Base-by-base conservation (phyloP, 1,139 yeast genomes). In the Pichia cactophila region DNA sequence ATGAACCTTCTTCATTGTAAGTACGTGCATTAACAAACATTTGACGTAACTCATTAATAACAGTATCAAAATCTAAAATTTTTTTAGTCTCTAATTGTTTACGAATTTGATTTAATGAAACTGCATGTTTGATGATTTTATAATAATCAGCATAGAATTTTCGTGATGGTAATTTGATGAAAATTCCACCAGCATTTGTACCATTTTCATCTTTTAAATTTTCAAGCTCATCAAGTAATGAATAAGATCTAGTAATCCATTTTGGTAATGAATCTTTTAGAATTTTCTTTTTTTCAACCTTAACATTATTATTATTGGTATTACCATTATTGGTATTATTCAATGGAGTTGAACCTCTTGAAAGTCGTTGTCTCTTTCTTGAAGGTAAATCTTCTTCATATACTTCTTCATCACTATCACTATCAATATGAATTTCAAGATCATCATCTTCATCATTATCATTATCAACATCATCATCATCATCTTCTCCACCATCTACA, bases 1-100 rank as follows among this genome's bases (percentile, higher is more conserved):
- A 66, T 1, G 96, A 86, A 0, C 95, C 96, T 63, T 86, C 96
- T 61, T 88, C 94, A 61, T 90, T 90, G 64, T 88, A 90, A n/a
- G 79, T 77, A 54, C 83, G 75, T 1, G 97, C 97, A 66, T 90
- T 90, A 51, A 78, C 74, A 65, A 86, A 86, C 79, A 90, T 86
- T 58, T 82, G 73, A 56, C 83, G 83, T 50, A 87, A 70, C 61
- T 87, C 96, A 55, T 78, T 85, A 49, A 81, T 67, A 52, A 86
- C 77, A 56, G 84, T 90, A 37, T 78, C 73, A 45, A 83, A 66
- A 8, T 70, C 66, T 29, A 71, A 69, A 61, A 87, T 86, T 8
- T 76, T 71, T 48, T 68, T 71, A 33, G 74, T 66, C 44, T 73
- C 71, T 46, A 87, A 72, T 58, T 86, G 75, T 64, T 78, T 83